A percentile compares a stretch with the other conserved stretches of the same genome.
These are phyloP conservation scores for Polytrichum commune DNA, from an alignment of 225 moss, liverwort and hornwort genomes.

Conservation along the genomic window DNA sequence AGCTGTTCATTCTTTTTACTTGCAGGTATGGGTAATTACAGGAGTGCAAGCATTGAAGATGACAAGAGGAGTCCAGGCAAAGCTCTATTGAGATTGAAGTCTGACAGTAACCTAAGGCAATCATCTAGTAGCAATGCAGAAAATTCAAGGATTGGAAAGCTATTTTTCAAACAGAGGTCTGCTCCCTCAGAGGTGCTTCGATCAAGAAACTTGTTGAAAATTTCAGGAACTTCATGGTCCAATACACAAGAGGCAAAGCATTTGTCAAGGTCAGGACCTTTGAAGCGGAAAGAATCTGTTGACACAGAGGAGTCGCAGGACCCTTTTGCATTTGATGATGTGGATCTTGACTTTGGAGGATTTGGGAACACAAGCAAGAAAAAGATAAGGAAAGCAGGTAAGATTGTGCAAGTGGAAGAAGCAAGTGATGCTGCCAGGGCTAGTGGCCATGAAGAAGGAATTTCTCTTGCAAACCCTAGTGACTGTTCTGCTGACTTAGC, in stretches of 20 bases:
- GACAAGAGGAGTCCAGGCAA: conserved; percentile 49
- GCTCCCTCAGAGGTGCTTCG: conserved; percentile 20
- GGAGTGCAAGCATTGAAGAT: conserved; percentile 31
- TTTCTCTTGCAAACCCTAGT: conserved; percentile 20
- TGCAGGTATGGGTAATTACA: conserved; percentile 42
- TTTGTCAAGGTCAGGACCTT: conserved; percentile 26
- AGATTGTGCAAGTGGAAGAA: conserved; percentile 31
- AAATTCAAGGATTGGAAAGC: conserved; percentile 25
- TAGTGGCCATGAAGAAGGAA: conserved; percentile 36
- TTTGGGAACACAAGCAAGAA: conserved; percentile 42
- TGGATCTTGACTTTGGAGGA: conserved; percentile 47
- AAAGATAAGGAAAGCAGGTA: conserved; percentile 55
- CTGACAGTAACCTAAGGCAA: conserved; percentile 33
- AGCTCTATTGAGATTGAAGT: conserved; percentile 55
- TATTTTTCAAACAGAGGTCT: conserved; percentile 31
- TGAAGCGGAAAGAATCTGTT: conserved; percentile 51
- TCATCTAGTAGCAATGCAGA: conserved; percentile 25
- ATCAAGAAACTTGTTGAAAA: conserved; percentile 43
- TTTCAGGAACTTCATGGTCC: conserved; percentile 46
- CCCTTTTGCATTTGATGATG: conserved; percentile 83
- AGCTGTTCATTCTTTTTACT: conserved; percentile 6
- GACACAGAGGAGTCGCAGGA: conserved; percentile 72
- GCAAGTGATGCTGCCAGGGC: conserved; percentile 41
- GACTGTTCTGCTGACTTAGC: conserved; percentile 28
- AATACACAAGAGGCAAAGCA: conserved; percentile 44